Conservation (phyloP, 169 alveolate species). For the Ophryocystis elektroscirrha region DNA sequence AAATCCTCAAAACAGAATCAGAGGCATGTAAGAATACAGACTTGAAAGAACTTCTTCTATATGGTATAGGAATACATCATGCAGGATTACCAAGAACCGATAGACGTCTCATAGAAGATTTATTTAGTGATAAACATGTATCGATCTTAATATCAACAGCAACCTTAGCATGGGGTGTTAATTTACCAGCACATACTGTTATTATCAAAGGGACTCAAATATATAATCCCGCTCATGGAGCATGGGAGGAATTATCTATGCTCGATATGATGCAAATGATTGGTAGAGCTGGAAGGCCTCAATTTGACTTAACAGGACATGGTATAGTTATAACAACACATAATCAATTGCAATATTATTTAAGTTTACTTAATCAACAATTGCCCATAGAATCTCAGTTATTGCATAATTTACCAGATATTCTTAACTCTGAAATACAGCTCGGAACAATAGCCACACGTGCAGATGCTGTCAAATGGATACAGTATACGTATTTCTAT, state of each 20-base stretch:
- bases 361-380: constrained; percentile 81
- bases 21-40: constrained; percentile 53
- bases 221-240: constrained; percentile 86
- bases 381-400: constrained; percentile 88
- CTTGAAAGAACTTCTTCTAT: constrained; percentile 79
- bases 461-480: constrained; percentile 90
- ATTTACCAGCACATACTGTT: constrained; percentile 95
- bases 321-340: constrained; percentile 91
- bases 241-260: constrained; percentile 89
- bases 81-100: constrained; percentile 96
- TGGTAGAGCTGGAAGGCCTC: constrained; percentile 99
- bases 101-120: constrained; percentile 82
- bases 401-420: constrained; percentile 66
- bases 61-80: constrained; percentile 96
- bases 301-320: constrained; percentile 91
- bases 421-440: constrained; percentile 88
- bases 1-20: constrained; percentile 60
- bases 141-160: constrained; percentile 88
- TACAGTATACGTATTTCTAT: constrained; percentile 81
- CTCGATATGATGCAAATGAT: constrained; percentile 96
- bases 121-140: constrained; percentile 80
- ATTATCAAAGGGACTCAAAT: constrained; percentile 96
- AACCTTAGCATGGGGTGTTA: constrained; percentile 99
- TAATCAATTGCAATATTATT: constrained; percentile 74
- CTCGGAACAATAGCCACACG: constrained; percentile 61